Evolutionary conservation across 202 grass and related monocot species (phyloP), one percentile per base, ranked within the genome.

Genomic region (Brachypodium distachyon): DNA sequence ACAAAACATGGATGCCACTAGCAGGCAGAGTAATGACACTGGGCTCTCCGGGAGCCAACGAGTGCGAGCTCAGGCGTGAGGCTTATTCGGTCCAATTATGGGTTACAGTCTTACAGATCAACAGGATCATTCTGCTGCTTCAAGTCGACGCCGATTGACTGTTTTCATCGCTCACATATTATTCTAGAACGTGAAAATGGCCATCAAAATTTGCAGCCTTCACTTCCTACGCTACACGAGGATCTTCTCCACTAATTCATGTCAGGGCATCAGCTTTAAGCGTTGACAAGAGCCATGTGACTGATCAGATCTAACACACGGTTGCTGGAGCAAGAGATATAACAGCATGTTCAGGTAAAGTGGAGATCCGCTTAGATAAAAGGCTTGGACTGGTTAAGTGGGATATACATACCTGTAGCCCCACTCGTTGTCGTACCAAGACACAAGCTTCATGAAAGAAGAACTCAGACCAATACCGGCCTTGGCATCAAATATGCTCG

Each of bases 401-500:
- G 39, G n/a, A n/a, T n/a, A 62, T 7, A 61, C 32, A 71, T 37
- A 90, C 91, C 91, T 93, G 74, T 93, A 93, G 38, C 91, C 91
- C 91, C 91, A 93, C 69, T 93, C 91, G 41, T 93, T 93, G 78
- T 93, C 91, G 25, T 93, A 93, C 91, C 91, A 93, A 22, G 87
- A 93, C 17, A 93, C 77, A 0, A 93, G 64, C 91, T 93, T 93
- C 91, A 93, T 88, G 82, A 93, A 93, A 55, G 91, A 90, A 14
- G 77, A 77, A 40, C 82, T 93, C 41, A 93, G 81, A 11, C 87
- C 87, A 76, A 93, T 93, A 19, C 84, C 87, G 51, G 87, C 91
- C 85, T 93, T 93, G 52, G 91, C 91, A 70, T 93, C 91, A 77
- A 93, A 93, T 82, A 93, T 90, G 73, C 87, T 93, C 2, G 91